Evolutionary conservation across 208 protist species (phyloP).

Genomic region (Acanthamoeba healyi): DNA sequence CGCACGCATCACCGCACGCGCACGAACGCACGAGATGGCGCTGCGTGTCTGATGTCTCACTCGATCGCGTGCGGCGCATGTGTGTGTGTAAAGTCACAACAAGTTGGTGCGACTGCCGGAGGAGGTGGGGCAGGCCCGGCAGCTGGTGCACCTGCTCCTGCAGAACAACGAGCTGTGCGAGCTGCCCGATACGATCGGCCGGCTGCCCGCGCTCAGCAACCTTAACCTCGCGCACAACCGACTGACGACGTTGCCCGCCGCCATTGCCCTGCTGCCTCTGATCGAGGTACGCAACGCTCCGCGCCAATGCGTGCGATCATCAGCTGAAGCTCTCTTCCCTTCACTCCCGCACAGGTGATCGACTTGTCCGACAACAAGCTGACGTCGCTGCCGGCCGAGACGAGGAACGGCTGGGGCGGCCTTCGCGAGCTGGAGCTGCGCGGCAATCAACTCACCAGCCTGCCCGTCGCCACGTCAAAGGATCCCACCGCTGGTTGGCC

Average conservation of each 20-base stretch:
- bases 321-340: background rate
- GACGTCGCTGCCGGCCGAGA: background rate
- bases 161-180: background rate
- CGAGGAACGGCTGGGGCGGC: background rate
- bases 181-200: background rate
- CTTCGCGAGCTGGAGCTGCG: conserved; percentile 5
- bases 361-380: background rate
- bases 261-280: background rate
- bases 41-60: no score
- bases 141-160: background rate
- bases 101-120: background rate
- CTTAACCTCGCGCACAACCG: conserved; percentile 21
- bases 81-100: background rate
- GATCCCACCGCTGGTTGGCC: background rate
- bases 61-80: no score
- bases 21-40: no score
- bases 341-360: background rate
- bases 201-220: background rate
- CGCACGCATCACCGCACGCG: no score
- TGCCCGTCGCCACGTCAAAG: background rate
- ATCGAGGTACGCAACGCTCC: background rate
- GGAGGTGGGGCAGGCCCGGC: background rate
- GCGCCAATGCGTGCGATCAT: background rate
- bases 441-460: background rate
- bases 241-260: background rate